These are phyloP conservation scores for Dactylellina drechsleri DNA, from an alignment of 2,329 filamentous ascomycete species.

Conservation along the genomic window DNA sequence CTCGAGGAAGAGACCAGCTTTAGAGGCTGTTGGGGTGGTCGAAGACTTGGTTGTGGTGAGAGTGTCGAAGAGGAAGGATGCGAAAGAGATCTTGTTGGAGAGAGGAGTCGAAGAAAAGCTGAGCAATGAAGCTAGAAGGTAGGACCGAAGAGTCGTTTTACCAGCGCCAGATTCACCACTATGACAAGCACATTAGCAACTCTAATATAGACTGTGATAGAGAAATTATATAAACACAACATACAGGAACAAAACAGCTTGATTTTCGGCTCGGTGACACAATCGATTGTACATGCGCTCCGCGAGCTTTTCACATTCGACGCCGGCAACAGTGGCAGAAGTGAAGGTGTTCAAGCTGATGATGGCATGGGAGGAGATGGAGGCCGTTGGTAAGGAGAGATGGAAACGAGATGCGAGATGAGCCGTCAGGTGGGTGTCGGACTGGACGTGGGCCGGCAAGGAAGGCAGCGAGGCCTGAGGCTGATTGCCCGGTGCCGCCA, in stretches of 20 bases:
- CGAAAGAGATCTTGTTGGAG: constrained; percentile 90
- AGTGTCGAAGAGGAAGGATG: constrained; percentile 93
- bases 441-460: constrained; percentile 83
- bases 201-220: background rate
- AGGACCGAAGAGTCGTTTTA: constrained; percentile 92
- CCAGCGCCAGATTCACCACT: constrained; percentile 96
- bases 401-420: constrained; percentile 91
- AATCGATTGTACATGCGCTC: constrained; percentile 84
- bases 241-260: constrained; percentile 90
- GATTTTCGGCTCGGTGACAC: constrained; percentile 89
- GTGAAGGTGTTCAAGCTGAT: constrained; percentile 96
- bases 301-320: constrained; percentile 80
- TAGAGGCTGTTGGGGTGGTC: constrained; percentile 93
- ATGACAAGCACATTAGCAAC: constrained; percentile 34
- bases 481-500: constrained; percentile 68
- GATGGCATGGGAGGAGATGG: constrained; percentile 88
- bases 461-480: constrained; percentile 87
- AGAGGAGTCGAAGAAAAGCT: constrained; percentile 91
- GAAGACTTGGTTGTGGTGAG: constrained; percentile 97
- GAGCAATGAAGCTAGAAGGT: constrained; percentile 84
- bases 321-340: constrained; percentile 85
- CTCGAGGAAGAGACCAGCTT: constrained; percentile 93
- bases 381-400: constrained; percentile 85
- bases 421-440: constrained; percentile 80
- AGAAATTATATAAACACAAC: background rate